A percentile compares a stretch with the other conserved stretches of the same genome.
These are phyloP conservation scores for Ophiostoma australiae DNA, from an alignment of 2,329 filamentous ascomycete species.

Conservation along the genomic window DNA sequence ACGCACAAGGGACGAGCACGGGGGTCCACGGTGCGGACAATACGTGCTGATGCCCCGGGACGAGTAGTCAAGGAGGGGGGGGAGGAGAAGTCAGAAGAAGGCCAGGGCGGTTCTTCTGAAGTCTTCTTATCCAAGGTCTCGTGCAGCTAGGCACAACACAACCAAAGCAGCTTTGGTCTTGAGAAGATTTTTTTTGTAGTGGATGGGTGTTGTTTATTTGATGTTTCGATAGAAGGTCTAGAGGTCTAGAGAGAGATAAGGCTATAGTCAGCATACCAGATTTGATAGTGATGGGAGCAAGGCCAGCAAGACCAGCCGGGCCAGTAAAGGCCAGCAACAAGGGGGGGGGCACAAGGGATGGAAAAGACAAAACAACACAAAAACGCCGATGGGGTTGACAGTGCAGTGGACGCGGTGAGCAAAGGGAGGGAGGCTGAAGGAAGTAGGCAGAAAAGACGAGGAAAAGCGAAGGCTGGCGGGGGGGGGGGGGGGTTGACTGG, in stretches of 20 bases:
- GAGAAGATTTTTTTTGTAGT: background rate
- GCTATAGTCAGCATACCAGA: conserved; percentile 20
- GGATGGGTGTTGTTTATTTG: background rate
- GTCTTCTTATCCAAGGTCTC: background rate
- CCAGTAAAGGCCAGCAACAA: background rate
- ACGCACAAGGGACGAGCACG: background rate
- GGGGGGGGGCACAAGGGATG: background rate
- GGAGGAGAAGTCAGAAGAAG: background rate
- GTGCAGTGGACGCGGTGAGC: conserved; percentile 3
- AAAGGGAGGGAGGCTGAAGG: background rate
- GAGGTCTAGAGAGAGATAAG: conserved; percentile 10
- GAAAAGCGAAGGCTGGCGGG: conserved; percentile 16
- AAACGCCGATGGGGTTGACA: background rate
- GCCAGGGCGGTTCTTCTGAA: background rate
- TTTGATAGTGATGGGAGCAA: background rate
- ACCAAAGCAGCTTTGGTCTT: background rate
- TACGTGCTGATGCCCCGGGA: background rate
- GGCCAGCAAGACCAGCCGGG: background rate
- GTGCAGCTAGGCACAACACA: background rate
- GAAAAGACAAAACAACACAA: background rate
- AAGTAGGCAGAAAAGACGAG: conserved; percentile 12
- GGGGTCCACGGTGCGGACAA: conserved; percentile 1
- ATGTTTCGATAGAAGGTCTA: conserved; percentile 18
- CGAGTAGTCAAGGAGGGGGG: background rate
- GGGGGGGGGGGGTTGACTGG: background rate